Percentiles rank a stretch among this genome's conserved stretches.
phyloP scores from a whole-genome alignment of 345 rosid species.

The Salix arbutifolia region DNA sequence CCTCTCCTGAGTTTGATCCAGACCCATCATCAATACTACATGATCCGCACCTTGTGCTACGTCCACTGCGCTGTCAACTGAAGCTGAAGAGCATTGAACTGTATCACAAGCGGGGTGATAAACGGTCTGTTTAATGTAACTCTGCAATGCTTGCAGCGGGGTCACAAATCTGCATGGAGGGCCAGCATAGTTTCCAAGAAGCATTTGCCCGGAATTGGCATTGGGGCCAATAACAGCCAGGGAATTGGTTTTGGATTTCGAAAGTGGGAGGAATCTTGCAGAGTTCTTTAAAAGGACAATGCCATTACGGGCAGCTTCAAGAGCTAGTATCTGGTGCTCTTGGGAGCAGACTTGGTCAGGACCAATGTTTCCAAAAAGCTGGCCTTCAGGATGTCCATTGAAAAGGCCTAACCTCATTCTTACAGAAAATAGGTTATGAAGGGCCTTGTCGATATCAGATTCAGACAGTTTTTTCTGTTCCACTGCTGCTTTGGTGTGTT shows the following conservation, averaged over 20 bases:
- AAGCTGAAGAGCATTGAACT: conserved; percentile 54
- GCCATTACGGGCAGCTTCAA: conserved; percentile 79
- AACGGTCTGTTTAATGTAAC: conserved; percentile 43
- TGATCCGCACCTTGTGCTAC: conserved; percentile 53
- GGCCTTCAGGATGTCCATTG: conserved; percentile 56
- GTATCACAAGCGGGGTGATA: conserved; percentile 61
- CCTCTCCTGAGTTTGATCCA: conserved; percentile 72
- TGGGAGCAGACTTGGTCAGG: conserved; percentile 59
- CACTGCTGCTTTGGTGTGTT: conserved; percentile 64
- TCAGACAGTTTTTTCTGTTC: conserved; percentile 55
- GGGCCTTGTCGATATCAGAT: conserved; percentile 60
- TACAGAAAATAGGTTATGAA: conserved; percentile 65
- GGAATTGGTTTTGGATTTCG: conserved; percentile 37
- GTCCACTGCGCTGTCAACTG: conserved; percentile 47
- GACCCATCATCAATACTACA: conserved; percentile 79
- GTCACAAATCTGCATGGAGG: conserved; percentile 59
- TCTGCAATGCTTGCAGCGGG: conserved; percentile 51
- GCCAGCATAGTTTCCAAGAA: conserved; percentile 85
- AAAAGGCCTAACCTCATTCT: conserved; percentile 90
- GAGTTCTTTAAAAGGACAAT: conserved; percentile 81
- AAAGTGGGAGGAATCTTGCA: conserved; percentile 52
- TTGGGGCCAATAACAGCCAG: conserved; percentile 87
- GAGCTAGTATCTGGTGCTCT: conserved; percentile 72
- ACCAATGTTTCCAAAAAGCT: conserved; percentile 61
- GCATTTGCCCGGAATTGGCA: conserved; percentile 48